Conservation (phyloP, 208 protist species). For the Zelonia costaricensis region DNA sequence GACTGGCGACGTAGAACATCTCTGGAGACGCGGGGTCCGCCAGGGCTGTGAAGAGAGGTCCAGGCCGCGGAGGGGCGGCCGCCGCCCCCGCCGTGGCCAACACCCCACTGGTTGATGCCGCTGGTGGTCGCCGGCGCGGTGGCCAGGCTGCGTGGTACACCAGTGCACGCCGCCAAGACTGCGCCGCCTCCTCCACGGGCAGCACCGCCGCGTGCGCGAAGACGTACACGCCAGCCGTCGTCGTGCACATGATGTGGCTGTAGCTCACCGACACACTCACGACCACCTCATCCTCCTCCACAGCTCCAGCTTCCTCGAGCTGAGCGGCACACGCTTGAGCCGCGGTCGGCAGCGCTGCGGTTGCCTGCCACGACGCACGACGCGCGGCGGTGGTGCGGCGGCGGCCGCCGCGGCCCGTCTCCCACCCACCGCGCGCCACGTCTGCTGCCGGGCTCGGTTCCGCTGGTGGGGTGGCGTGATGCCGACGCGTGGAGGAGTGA, state of each 20-base stretch:
- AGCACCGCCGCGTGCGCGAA: constrained; percentile 40
- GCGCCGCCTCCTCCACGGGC: constrained; percentile 24
- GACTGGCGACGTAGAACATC: constrained; percentile 20
- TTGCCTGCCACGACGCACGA: neutral
- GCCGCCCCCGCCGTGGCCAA: too few species aligned
- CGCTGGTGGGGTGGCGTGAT: too few species aligned
- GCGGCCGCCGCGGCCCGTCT: too few species aligned
- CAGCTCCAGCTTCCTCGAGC: neutral
- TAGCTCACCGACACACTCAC: constrained; percentile 29
- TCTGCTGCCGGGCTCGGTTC: too few species aligned
- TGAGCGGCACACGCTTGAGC: neutral
- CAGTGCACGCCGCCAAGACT: constrained; percentile 13
- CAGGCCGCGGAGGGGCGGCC: constrained; percentile 2
- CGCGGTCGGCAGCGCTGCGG: neutral
- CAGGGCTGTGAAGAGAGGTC: constrained; percentile 9
- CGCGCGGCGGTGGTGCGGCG: neutral
- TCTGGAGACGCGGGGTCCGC: constrained; percentile 10
- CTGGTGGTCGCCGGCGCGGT: too few species aligned
- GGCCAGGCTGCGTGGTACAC: constrained; percentile 9
- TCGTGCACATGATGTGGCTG: constrained; percentile 36
- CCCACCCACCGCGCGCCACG: too few species aligned
- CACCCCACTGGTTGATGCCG: too few species aligned
- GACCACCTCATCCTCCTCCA: constrained; percentile 4
- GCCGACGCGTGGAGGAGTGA: too few species aligned
- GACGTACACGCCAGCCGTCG: constrained; percentile 35